Base-by-base conservation (phyloP, 169 alveolate species). In the Plasmodium adleri region DNA sequence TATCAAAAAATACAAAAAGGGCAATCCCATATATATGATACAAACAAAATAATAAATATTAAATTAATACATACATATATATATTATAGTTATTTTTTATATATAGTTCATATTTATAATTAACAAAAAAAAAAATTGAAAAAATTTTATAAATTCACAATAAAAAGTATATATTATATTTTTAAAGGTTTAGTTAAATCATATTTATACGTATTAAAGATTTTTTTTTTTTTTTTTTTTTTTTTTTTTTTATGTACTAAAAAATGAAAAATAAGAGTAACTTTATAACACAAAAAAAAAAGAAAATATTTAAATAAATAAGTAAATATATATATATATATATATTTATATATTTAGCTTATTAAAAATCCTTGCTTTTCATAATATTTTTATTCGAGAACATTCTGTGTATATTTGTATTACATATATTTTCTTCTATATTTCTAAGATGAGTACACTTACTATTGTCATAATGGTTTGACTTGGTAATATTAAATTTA, bases 1-100 rank as follows among this genome's bases (percentile, higher is more conserved):
- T 83, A 26, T 83, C 91, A 45, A 67, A 83, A 59, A 83, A 83
- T 49, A 60, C 54, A 45, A 83, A 83, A 72, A 72, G 73, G 7
- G 85, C 74, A 6, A 83, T 62, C 7, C 85, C 91, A 3, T 83
- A 83, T 47, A 83, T 83, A 56, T 83, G 47, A 63, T 22, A 50
- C 17, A n/a, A 50, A 15, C 63, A 52, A 52, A 52, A 7, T 9
- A 52, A 13, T 52, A 52, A 52, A 52, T 52, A 52, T 52, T 52
- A 52, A 52, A 52, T 56, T 15, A 20, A 56, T 56, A 56, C 13
- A 56, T 17, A 56, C 5, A 56, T 56, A 56, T 17, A 56, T 12
- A 9, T 49, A 52, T 52, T 56, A 6, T 13, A 17, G 2, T 15
- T 56, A 17, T 56, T 12, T 12, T 56, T 56, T 56, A 17, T 56